Percentiles rank a stretch among this genome's conserved stretches.
These are phyloP conservation scores for Syzygium syzygioides DNA, from an alignment of 441 rosid genomes.

Conservation along the genomic window DNA sequence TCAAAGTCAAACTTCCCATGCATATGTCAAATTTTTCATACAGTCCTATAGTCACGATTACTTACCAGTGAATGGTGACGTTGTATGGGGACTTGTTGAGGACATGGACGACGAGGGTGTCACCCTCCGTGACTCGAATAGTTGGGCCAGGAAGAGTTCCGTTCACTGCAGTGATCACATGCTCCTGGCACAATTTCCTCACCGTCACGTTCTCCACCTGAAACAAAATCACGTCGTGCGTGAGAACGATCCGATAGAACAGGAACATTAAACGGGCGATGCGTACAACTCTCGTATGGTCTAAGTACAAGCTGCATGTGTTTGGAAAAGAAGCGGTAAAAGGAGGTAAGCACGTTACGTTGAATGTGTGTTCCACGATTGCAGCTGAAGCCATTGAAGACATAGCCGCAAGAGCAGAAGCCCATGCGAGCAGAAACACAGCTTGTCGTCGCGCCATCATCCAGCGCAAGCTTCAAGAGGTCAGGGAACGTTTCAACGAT, in stretches of 20 bases:
- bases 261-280: not conserved
- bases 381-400: not conserved
- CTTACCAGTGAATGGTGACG: constrained; percentile 11
- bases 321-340: not conserved
- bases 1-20: not conserved
- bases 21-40: not conserved
- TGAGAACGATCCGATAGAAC: not conserved
- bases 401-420: not conserved
- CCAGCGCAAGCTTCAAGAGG: not conserved
- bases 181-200: not conserved
- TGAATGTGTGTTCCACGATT: not conserved
- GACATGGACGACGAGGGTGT: constrained; percentile 10
- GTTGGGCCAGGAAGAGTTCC: constrained; percentile 14
- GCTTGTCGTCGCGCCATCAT: not conserved
- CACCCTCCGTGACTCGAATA: constrained; percentile 3
- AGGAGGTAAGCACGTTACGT: not conserved
- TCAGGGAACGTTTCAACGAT: not conserved
- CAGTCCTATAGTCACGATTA: not conserved
- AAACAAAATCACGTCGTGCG: not conserved
- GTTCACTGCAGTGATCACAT: constrained; percentile 9
- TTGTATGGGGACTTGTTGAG: constrained; percentile 10
- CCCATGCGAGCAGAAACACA: not conserved
- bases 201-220: constrained; percentile 10
- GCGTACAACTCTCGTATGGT: not conserved
- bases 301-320: not conserved